phyloP scores from a whole-genome alignment of 2,329 filamentous ascomycete genomes.

The Rutstroemia sp. region DNA sequence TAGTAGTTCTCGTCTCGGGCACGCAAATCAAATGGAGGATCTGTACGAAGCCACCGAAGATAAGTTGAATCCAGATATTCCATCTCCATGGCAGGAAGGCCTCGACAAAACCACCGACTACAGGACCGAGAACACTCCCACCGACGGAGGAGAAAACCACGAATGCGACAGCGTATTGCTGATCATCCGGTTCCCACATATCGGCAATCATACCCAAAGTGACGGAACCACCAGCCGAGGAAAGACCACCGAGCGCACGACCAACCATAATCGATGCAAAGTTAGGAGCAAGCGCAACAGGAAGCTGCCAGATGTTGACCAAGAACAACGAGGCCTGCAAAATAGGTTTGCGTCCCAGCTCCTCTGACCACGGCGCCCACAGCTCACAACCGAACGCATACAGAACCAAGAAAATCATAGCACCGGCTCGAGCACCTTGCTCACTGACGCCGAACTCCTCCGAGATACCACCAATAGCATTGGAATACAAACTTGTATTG shows the following conservation, averaged over 20 bases:
- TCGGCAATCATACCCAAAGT: conserved; percentile 71
- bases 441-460: conserved; percentile 60
- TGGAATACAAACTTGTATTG: conserved; percentile 68
- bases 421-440: conserved; percentile 64
- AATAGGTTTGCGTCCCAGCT: conserved; percentile 69
- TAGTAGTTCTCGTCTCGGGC: conserved; percentile 69
- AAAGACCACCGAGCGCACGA: conserved; percentile 62
- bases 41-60: conserved; percentile 66
- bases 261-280: conserved; percentile 64
- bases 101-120: conserved; percentile 72
- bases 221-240: conserved; percentile 65
- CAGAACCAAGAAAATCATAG: conserved; percentile 68
- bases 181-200: conserved; percentile 61
- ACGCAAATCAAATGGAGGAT: conserved; percentile 60
- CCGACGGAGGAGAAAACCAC: conserved; percentile 75
- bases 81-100: conserved; percentile 62
- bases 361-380: conserved; percentile 84
- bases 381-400: conserved; percentile 85
- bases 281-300: conserved; percentile 65
- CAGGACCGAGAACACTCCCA: conserved; percentile 68
- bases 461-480: conserved; percentile 56
- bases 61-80: conserved; percentile 81
- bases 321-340: conserved; percentile 66
- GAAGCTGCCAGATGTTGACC: conserved; percentile 71
- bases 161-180: conserved; percentile 70